phyloP scores from a whole-genome alignment of 2,329 filamentous ascomycete genomes.

The Ascochyta rabiei region DNA sequence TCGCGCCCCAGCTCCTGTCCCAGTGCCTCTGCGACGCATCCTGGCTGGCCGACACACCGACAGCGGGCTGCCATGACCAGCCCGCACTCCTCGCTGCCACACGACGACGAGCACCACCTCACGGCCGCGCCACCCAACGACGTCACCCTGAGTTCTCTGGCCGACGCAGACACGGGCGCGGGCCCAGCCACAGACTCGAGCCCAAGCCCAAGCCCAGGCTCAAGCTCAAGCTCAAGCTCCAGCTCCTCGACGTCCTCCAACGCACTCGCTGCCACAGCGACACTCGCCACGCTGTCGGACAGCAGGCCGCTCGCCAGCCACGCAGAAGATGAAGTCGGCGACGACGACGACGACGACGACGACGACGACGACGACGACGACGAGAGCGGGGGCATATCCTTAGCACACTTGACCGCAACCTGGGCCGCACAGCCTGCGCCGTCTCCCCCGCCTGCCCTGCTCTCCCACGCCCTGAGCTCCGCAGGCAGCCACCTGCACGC shows the following conservation, averaged over 20 bases:
- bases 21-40: constrained; percentile 2
- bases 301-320: constrained; percentile 37
- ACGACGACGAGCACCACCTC: constrained; percentile 10
- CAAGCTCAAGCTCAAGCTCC: too few species aligned
- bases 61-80: constrained; percentile 35
- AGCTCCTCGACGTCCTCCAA: constrained; percentile 27
- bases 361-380: constrained; percentile 28
- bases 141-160: constrained; percentile 18
- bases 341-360: constrained; percentile 28
- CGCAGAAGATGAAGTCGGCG: constrained; percentile 24
- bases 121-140: constrained; percentile 19
- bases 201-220: constrained; percentile 6
- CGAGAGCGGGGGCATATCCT: constrained; percentile 35
- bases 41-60: constrained; percentile 4
- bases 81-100: constrained; percentile 19
- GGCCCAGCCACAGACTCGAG: background rate
- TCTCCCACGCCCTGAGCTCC: background rate
- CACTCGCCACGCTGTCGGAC: constrained; percentile 39
- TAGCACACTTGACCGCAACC: constrained; percentile 20
- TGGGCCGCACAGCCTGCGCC: constrained; percentile 1
- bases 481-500: constrained; percentile 19
- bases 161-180: constrained; percentile 8
- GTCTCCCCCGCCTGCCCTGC: constrained; percentile 9
- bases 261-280: constrained; percentile 31
- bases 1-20: background rate